Evolutionary conservation across 2,329 filamentous ascomycete genomes (phyloP), one percentile per base, ranked within the genome.

Genomic region (Lithohypha guttulata): DNA sequence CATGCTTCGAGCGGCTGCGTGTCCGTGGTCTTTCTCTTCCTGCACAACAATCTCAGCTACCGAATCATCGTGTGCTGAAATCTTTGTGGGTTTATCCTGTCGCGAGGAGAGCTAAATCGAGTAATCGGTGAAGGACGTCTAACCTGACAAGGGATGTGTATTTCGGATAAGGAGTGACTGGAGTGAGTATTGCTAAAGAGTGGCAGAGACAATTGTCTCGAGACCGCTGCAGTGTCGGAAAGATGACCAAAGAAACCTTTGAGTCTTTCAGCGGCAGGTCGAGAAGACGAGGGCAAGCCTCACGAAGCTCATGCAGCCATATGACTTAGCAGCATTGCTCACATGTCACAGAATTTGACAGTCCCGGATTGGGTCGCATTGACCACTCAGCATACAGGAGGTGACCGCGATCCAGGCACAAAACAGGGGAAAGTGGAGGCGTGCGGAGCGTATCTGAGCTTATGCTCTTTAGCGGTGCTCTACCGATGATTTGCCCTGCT

Each of bases 101-200:
- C n/a, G n/a, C n/a, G n/a, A n/a, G n/a, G n/a, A n/a, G n/a, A n/a
- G n/a, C n/a, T n/a, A n/a, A n/a, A n/a, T n/a, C n/a, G n/a, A n/a
- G n/a, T n/a, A n/a, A n/a, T n/a, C n/a, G n/a, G n/a, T n/a, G n/a
- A n/a, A 29, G n/a, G 17, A 29, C 6, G 11, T 29, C 11, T 15
- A 5, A 13, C 11, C 11, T 29, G 26, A 13, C 14, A 39, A 7
- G 19, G 13, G 22, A 17, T 35, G 13, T 23, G 29, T 20, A 18
- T 41, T 13, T 39, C 10, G 39, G 32, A 19, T 38, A 52, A 49
- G 8, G 49, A 52, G 39, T 34, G 49, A 52, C 49, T 52, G 15
- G 18, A 39, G 46, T 50, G 33, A 47, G 47, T 32, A 19, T 9
- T 13, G 21, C 11, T 23, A 50, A 50, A 41, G 48, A 50, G 34